Evolutionary conservation across 306 rosid species (phyloP).

Genomic region (Bauhinia variegata): DNA sequence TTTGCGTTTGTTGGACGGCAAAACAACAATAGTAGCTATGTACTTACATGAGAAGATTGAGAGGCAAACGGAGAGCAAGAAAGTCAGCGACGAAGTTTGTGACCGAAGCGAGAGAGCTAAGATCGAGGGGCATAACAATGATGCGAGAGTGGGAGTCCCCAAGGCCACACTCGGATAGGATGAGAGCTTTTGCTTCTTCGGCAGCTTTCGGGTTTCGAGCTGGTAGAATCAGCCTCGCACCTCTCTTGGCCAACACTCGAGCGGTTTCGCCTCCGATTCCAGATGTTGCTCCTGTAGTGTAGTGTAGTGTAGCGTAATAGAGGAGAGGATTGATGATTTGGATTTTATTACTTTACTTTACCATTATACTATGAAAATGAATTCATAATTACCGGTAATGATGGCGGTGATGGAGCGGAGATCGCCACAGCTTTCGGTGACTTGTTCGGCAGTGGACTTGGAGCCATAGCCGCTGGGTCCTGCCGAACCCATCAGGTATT

Average conservation of each 20-base stretch:
- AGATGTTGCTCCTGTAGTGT: conserved; percentile 89
- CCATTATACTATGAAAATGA: too few relatives aligned
- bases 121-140: conserved; percentile 76
- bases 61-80: conserved; percentile 66
- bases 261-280: conserved; percentile 97
- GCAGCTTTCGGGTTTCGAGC: conserved; percentile 75
- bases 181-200: conserved; percentile 67
- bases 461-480: conserved; percentile 86
- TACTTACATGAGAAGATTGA: conserved; percentile 75
- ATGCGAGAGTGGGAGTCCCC: conserved; percentile 51
- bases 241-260: conserved; percentile 76
- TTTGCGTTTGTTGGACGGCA: too few relatives aligned
- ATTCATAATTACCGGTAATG: conserved; percentile 85
- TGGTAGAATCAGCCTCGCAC: conserved; percentile 78
- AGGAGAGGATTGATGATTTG: too few relatives aligned
- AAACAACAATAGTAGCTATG: not conserved
- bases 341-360: too few relatives aligned
- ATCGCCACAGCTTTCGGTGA: conserved; percentile 47
- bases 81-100: conserved; percentile 60
- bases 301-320: too few relatives aligned
- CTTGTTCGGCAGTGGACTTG: conserved; percentile 80
- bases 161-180: conserved; percentile 48
- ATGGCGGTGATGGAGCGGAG: conserved; percentile 76
- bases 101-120: conserved; percentile 74
- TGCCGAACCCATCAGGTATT: conserved; percentile 73